A percentile compares a stretch with the other conserved stretches of the same genome.
These are phyloP conservation scores for Panus rudis DNA, from an alignment of 768 basidiomycete genomes.

Conservation along the genomic window DNA sequence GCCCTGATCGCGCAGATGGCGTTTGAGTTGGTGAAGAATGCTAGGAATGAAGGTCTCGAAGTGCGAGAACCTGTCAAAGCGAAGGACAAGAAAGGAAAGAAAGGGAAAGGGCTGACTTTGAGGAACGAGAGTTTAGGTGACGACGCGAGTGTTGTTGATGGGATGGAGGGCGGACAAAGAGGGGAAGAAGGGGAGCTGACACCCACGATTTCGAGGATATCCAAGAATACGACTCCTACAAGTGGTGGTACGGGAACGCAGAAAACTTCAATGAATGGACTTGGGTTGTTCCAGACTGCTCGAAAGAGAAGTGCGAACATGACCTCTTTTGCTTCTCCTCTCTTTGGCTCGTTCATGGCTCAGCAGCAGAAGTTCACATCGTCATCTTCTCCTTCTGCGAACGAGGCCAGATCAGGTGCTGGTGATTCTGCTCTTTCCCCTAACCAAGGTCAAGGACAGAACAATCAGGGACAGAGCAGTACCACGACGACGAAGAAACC, in stretches of 20 bases:
- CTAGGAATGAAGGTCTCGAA: slow-evolving; percentile 56
- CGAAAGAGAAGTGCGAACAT: slow-evolving; percentile 23
- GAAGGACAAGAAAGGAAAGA: slow-evolving; percentile 31
- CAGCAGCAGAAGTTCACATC: slow-evolving; percentile 40
- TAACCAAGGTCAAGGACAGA: no score
- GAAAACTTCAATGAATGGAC: no score
- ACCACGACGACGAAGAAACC: slow-evolving; percentile 10
- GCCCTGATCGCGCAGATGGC: slow-evolving; percentile 58
- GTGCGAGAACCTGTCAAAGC: slow-evolving; percentile 40
- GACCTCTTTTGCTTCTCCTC: slow-evolving; percentile 40
- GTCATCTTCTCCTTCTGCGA: slow-evolving; percentile 1
- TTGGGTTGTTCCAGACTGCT: slow-evolving; percentile 27
- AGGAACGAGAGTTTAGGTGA: slow-evolving; percentile 24
- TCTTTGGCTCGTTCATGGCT: slow-evolving; percentile 53
- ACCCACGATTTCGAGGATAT: neutral
- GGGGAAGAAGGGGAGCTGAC: neutral
- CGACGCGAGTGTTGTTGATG: neutral
- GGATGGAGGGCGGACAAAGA: no score
- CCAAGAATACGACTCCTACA: no score
- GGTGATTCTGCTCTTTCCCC: slow-evolving; percentile 4
- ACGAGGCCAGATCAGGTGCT: neutral
- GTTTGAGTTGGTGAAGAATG: slow-evolving; percentile 57
- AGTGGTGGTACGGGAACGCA: no score
- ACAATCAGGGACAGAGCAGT: no score
- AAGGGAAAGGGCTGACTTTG: slow-evolving; percentile 18